Evolutionary conservation across 2,329 filamentous ascomycete species (phyloP).

Genomic region (Aspergillus sp.): DNA sequence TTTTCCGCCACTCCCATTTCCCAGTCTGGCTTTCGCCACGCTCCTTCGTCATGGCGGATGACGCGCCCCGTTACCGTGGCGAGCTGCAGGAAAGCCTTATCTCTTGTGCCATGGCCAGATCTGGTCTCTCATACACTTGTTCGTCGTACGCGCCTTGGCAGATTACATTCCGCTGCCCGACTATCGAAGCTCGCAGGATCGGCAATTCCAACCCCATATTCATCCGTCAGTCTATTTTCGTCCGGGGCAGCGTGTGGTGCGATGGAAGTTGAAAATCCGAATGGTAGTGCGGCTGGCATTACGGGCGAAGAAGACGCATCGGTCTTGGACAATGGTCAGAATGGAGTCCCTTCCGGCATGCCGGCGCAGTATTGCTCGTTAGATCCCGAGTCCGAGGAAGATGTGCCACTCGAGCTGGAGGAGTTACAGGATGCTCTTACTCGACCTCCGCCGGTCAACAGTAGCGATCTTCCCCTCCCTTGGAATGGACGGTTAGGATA

Average conservation of each 20-base stretch:
- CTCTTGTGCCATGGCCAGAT: background rate
- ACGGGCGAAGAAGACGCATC: background rate
- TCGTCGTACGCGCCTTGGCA: background rate
- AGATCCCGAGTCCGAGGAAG: conserved; percentile 51
- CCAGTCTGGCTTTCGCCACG: conserved; percentile 18
- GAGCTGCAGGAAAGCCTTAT: conserved; percentile 8
- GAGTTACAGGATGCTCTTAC: conserved; percentile 53
- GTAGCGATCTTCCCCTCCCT: conserved; percentile 72
- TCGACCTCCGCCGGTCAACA: conserved; percentile 72
- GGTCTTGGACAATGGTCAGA: background rate
- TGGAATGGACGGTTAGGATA: conserved; percentile 89
- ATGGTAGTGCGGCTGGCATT: background rate
- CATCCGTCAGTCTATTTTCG: conserved; percentile 3
- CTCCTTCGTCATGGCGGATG: conserved; percentile 17
- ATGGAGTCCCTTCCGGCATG: background rate
- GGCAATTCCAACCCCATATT: background rate
- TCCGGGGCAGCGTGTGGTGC: conserved; percentile 1
- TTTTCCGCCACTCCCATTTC: conserved; percentile 5
- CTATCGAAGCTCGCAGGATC: conserved; percentile 9
- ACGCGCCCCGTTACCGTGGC: conserved; percentile 22
- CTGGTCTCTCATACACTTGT: background rate
- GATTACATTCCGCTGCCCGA: conserved; percentile 10
- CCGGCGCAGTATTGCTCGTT: conserved; percentile 15
- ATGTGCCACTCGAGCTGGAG: conserved; percentile 47
- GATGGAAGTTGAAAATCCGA: background rate